Percentiles rank a stretch among this genome's conserved stretches.
These are phyloP conservation scores for Polyplosphaeria fusca DNA, from an alignment of 495 filamentous ascomycete genomes.

Conservation along the genomic window DNA sequence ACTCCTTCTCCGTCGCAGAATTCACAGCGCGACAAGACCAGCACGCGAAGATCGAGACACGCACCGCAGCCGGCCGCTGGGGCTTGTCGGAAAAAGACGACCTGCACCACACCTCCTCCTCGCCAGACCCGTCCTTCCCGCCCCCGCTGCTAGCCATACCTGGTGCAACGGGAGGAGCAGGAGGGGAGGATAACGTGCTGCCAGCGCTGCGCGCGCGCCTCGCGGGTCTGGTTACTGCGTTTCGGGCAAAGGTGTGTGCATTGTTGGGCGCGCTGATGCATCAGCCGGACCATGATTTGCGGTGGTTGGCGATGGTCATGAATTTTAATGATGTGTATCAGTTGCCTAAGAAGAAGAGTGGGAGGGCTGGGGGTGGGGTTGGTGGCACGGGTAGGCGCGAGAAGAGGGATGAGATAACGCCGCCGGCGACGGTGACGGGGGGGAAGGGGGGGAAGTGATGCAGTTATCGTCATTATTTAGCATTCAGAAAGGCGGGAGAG, in stretches of 20 bases:
- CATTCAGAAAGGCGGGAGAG: too few species aligned
- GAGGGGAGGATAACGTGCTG: slow-evolving; percentile 64
- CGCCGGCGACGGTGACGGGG: not conserved
- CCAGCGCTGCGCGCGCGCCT: slow-evolving; percentile 71
- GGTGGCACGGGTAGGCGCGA: slow-evolving; percentile 16
- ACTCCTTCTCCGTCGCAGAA: slow-evolving; percentile 88
- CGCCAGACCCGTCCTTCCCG: slow-evolving; percentile 38
- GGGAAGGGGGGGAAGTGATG: not conserved
- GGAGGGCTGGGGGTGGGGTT: slow-evolving; percentile 20
- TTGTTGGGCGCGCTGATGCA: slow-evolving; percentile 86
- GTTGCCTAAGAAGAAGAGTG: slow-evolving; percentile 48
- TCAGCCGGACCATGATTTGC: slow-evolving; percentile 93
- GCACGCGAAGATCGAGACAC: slow-evolving; percentile 66
- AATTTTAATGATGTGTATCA: slow-evolving; percentile 98
- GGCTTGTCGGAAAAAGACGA: slow-evolving; percentile 58
- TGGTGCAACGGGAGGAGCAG: slow-evolving; percentile 5
- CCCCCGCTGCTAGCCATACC: slow-evolving; percentile 27
- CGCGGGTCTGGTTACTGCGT: slow-evolving; percentile 65
- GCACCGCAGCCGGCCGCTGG: slow-evolving; percentile 61
- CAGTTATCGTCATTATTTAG: too few species aligned
- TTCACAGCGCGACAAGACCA: slow-evolving; percentile 87
- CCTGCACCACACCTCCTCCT: slow-evolving; percentile 4
- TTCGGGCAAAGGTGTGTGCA: slow-evolving; percentile 69
- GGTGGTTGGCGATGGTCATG: slow-evolving; percentile 93
- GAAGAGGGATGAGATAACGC: not conserved